Percentiles rank a stretch among this genome's conserved stretches.
These are phyloP conservation scores for Ambrosia artemisiifolia DNA, from an alignment of 129 eudicot genomes.

Conservation along the genomic window DNA sequence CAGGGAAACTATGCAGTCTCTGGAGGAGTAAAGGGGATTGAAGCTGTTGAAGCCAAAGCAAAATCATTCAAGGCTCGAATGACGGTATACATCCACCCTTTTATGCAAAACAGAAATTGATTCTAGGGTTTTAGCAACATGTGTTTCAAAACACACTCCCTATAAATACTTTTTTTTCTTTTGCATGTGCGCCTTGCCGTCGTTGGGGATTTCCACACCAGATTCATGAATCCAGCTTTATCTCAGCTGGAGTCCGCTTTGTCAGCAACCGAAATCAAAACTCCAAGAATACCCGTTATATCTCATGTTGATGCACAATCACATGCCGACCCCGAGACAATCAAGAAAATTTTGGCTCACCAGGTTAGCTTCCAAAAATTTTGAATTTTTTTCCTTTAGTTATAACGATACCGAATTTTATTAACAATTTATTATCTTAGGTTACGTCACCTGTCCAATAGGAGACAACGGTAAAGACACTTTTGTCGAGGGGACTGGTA, in stretches of 20 bases:
- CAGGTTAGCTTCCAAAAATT: slow-evolving; percentile 45
- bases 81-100: slow-evolving; percentile 49
- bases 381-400: not conserved
- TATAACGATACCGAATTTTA: not conserved
- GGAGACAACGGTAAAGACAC: slow-evolving; percentile 86
- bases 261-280: slow-evolving; percentile 70
- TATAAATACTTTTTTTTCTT: not conserved
- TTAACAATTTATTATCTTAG: slow-evolving; percentile 36
- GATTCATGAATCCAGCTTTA: slow-evolving; percentile 98
- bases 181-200: slow-evolving; percentile 86
- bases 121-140: too few relatives aligned
- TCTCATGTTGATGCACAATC: slow-evolving; percentile 94
- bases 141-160: not conserved
- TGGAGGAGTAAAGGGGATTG: slow-evolving; percentile 94
- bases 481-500: slow-evolving; percentile 60
- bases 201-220: too few relatives aligned
- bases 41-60: slow-evolving; percentile 93
- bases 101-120: too few relatives aligned
- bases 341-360: slow-evolving; percentile 85
- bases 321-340: slow-evolving; percentile 82
- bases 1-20: slow-evolving; percentile 97
- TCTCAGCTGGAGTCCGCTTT: slow-evolving; percentile 90
- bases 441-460: slow-evolving; percentile 98
- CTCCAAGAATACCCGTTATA: slow-evolving; percentile 87
- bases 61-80: slow-evolving; percentile 96